Evolutionary conservation across 495 filamentous ascomycete species (phyloP), one percentile per base, ranked within the genome.

Genomic region (Echria macrotheca): DNA sequence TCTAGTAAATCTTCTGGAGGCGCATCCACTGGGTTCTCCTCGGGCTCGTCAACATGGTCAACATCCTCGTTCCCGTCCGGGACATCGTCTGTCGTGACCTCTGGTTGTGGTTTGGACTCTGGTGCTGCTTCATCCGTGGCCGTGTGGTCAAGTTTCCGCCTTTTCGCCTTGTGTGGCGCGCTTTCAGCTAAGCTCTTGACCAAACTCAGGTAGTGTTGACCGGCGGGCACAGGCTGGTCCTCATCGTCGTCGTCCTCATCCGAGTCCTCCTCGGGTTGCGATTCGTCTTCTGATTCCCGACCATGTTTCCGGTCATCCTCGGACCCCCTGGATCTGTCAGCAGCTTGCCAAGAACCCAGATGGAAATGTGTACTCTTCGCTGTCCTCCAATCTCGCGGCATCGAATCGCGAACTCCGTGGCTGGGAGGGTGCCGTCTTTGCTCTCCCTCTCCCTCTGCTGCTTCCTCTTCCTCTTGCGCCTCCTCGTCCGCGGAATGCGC

Each of bases 101-200:
- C 54, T 3, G 51, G 21, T 17, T 59, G 50, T 18, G 46, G 19
- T 22, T 54, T 26, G 14, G 39, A 8, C 8, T 31, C 41, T 23
- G 46, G 39, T 3, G 44, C 32, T 5, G 38, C 33, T 24, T 55
- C 37, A 10, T 53, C 52, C n/a, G 44, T 25, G 3, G 55, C 37
- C 12, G 45, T n/a, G 28, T 74, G 73, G 14, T 76, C 70, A 22
- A 87, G 56, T 59, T 88, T 91, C 57, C 85, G 73, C 65, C 76
- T 78, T 63, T 91, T 95, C 9, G 74, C 66, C 49, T 69, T 76
- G 44, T 80, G 80, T 37, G 70, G 75, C 15, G 72, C 71, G 5
- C 75, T 67, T 11, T 82, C 75, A 21, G 69, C 57, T 22, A 90
- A 67, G 36, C 82, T 75, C 54, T 85, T 76, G 59, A 90, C 71